phyloP scores from a whole-genome alignment of 2,329 filamentous ascomycete species.

The Allantophomopsis cytisporea region DNA sequence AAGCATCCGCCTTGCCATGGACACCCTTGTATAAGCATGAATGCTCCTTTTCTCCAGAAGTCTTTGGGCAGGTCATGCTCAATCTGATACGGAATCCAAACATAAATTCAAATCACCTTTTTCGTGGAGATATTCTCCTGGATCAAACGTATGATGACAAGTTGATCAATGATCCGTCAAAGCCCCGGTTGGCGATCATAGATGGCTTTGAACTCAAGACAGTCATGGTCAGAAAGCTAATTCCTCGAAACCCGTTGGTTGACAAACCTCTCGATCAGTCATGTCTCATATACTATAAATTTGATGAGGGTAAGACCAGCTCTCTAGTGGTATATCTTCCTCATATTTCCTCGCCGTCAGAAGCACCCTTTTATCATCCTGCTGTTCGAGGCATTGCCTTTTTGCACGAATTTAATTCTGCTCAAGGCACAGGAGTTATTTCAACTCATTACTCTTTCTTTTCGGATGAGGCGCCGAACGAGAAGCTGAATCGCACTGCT shows the following conservation, averaged over 20 bases:
- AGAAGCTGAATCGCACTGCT: constrained; percentile 51
- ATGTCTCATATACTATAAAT: constrained; percentile 51
- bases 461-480: constrained; percentile 14
- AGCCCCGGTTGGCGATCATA: constrained; percentile 29
- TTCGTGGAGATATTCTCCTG: constrained; percentile 62
- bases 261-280: constrained; percentile 72
- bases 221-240: constrained; percentile 60
- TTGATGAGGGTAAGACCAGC: constrained; percentile 14
- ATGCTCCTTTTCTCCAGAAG: constrained; percentile 48
- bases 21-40: constrained; percentile 36
- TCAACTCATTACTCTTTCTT: constrained; percentile 50
- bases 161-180: constrained; percentile 15
- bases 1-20: constrained; percentile 28
- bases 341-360: constrained; percentile 44
- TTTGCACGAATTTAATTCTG: constrained; percentile 48
- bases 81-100: constrained; percentile 72
- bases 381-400: constrained; percentile 62
- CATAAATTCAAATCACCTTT: constrained; percentile 63
- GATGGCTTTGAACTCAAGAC: constrained; percentile 34
- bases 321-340: constrained; percentile 67
- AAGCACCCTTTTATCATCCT: constrained; percentile 83
- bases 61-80: constrained; percentile 55
- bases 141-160: constrained; percentile 25
- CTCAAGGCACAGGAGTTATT: constrained; percentile 29
- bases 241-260: constrained; percentile 68